Percentiles rank a stretch among this genome's conserved stretches.
Conservation (phyloP, 2,329 filamentous ascomycete genomes). For the Sarocladium oryzae region DNA sequence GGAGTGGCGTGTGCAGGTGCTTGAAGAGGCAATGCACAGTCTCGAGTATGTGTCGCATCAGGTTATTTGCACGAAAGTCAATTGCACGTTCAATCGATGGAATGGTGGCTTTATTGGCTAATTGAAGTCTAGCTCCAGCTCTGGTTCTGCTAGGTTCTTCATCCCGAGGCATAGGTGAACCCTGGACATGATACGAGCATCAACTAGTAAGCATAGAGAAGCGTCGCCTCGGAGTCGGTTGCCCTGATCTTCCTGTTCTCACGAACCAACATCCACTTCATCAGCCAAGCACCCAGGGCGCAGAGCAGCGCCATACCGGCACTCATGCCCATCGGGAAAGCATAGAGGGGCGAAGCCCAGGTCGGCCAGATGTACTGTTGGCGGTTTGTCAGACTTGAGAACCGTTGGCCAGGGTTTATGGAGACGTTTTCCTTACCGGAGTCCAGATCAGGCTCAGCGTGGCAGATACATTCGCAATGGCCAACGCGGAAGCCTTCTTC, state of each 20-base stretch:
- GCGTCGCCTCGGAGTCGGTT: constrained; percentile 9
- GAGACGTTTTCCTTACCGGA: constrained; percentile 17
- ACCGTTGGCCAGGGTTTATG: neutral
- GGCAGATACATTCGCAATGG: constrained; percentile 36
- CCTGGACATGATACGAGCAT: no score
- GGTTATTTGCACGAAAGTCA: no score
- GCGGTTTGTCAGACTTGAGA: neutral
- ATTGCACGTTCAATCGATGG: no score
- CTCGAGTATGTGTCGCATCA: no score
- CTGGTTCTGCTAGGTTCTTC: no score
- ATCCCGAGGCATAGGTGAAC: no score
- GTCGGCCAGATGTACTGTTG: constrained; percentile 31
- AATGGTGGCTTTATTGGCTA: no score
- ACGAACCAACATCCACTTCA: constrained; percentile 18
- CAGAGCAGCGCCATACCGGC: constrained; percentile 17
- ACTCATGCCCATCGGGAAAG: constrained; percentile 17
- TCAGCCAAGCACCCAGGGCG: constrained; percentile 18
- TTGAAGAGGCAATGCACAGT: no score
- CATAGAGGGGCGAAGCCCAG: constrained; percentile 18
- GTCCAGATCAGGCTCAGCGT: constrained; percentile 40
- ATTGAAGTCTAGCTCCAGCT: no score
- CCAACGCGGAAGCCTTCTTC: constrained; percentile 34
- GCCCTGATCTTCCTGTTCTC: constrained; percentile 17
- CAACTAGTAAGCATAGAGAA: constrained; percentile 11
- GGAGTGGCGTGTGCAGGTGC: no score